phyloP scores from a whole-genome alignment of 441 rosid genomes.

The Kokia cookei region DNA sequence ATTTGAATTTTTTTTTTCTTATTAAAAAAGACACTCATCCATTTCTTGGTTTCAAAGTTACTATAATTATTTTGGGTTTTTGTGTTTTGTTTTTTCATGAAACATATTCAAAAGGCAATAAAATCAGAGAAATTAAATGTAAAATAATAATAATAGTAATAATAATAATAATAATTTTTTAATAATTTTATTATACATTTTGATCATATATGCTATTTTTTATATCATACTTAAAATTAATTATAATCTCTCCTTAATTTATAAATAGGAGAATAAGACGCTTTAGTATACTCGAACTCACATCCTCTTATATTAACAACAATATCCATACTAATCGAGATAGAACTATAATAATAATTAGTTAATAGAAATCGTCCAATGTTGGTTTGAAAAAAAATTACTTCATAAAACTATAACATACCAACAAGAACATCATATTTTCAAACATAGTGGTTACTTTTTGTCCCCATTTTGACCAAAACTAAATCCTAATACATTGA shows the following conservation, averaged over 20 bases:
- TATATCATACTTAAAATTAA: too few species aligned
- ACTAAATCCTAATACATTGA: too few species aligned
- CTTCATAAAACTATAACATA: neutral
- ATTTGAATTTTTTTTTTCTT: too few species aligned
- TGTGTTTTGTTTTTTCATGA: neutral
- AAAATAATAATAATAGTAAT: too few species aligned
- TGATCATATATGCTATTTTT: too few species aligned
- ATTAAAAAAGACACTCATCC: too few species aligned
- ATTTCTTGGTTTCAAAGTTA: too few species aligned
- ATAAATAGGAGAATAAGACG: too few species aligned
- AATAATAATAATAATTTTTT: too few species aligned
- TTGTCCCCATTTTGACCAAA: neutral
- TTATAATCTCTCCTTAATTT: rapidly evolving
- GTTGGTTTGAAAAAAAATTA: neutral
- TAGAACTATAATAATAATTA: neutral
- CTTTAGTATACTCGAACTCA: rapidly evolving
- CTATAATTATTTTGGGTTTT: too few species aligned
- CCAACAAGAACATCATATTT: neutral
- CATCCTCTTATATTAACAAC: rapidly evolving
- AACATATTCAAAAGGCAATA: neutral
- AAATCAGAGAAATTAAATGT: neutral
- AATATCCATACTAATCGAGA: too few species aligned
- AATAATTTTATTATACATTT: neutral
- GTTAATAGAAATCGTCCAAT: neutral
- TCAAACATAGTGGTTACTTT: neutral